Conservation (phyloP, 768 basidiomycete genomes). For the Obba rivulosa region DNA sequence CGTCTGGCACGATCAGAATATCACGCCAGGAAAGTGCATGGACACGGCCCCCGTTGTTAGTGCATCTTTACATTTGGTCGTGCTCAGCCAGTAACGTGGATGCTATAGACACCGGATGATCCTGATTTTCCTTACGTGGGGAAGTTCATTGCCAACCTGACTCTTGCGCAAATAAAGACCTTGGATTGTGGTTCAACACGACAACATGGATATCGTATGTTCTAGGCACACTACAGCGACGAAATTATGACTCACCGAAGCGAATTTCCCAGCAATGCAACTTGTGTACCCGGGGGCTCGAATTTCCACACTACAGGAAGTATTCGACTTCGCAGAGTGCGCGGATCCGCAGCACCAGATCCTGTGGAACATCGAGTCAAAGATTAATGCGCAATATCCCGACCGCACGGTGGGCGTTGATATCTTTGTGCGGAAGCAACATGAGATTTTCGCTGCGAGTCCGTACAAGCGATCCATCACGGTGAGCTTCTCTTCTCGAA, state of each 20-base stretch:
- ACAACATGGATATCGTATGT: constrained; percentile 52
- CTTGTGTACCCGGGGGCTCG: constrained; percentile 61
- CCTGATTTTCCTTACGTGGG: constrained; percentile 72
- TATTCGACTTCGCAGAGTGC: constrained; percentile 73
- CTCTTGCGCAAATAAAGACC: constrained; percentile 72
- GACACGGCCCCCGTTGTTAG: constrained; percentile 64
- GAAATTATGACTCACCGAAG: background rate
- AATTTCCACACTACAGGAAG: constrained; percentile 67
- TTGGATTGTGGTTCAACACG: constrained; percentile 76
- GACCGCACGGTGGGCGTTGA: constrained; percentile 48
- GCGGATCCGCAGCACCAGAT: constrained; percentile 60
- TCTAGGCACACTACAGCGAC: background rate
- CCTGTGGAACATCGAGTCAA: constrained; percentile 77
- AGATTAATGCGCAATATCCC: constrained; percentile 53
- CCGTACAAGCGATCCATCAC: constrained; percentile 62
- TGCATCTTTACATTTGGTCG: constrained; percentile 10
- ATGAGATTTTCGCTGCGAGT: constrained; percentile 51
- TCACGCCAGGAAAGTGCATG: constrained; percentile 56
- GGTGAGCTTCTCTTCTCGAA: constrained; percentile 30
- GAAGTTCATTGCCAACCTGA: constrained; percentile 70
- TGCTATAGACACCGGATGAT: constrained; percentile 50
- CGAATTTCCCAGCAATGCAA: constrained; percentile 44
- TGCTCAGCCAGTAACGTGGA: background rate
- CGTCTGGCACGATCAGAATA: constrained; percentile 77
- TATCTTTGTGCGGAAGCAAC: constrained; percentile 59